Evolutionary conservation across 192 early-diverging fungal species (phyloP), one percentile per base, ranked within the genome.

Genomic region (Backusella liffmaniae): DNA sequence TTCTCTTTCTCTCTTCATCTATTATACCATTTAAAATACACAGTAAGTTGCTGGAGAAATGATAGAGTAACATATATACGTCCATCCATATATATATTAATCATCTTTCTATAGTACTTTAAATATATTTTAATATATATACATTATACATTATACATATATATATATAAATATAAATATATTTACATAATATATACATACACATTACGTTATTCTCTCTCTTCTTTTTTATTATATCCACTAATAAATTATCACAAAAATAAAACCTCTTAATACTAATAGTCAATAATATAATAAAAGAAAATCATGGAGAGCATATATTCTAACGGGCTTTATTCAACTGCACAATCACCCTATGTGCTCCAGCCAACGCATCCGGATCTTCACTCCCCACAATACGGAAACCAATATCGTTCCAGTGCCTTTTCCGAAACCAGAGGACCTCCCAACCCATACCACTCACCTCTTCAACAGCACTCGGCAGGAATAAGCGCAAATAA

Each of bases 401-500:
- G 62, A 12, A 66, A 49, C n/a, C 56, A 74, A 34, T 74, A 74
- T 74, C 59, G 73, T 7, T 62, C 62, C 23, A 74, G 73, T 67
- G 73, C 73, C 13, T 74, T 74, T 34, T 74, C 73, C 6, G 65
- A 74, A 12, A 12, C 56, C 23, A 62, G 56, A 29, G 56, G 56
- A 9, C 35, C 65, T 5, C 35, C 59, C 26, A 62, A 62, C 23
- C 37, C 70, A 72, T 46, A 46, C 12, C 29, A 46, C 16, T 56
- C 72, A 34, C 46, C 46, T 29, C 56, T 29, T 29, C 32, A 56
- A 37, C 72, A 62, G 35, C 72, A 62, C 15, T 73, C 72, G 36
- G 56, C 49, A 36, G 72, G 72, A 71, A 29, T 71, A 41, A 46
- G 42, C 29, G 56, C 56, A 29, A 62, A 37, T 12, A 51, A 49